Base-by-base conservation (phyloP, 1,284 basidiomycete genomes). In the Sutorius eximius region DNA sequence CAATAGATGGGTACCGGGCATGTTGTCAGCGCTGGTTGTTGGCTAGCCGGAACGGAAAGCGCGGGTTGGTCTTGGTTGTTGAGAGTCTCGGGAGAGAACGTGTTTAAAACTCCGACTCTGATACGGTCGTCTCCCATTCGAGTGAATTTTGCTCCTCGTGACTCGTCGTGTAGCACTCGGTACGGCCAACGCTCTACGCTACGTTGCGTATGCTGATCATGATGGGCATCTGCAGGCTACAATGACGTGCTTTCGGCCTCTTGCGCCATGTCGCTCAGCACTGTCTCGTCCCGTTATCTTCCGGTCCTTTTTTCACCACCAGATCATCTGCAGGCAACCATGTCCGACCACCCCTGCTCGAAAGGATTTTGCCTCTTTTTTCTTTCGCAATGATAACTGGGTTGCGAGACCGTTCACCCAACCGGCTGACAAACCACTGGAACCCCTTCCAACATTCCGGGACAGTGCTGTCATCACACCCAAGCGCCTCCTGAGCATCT, bases 1-100 rank as follows among this genome's bases (percentile, higher is more conserved):
- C 42, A 98, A 82, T 38, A 95, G 80, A 73, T 94, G 89, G 9
- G 93, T 94, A 45, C 88, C 87, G 30, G 87, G 88, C 87, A 90
- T 90, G 41, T 60, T 64, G 65, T 58, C 52, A 34, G 49, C 45
- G 32, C 44, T 22, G 40, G 32, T n/a, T 40, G 46, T 41, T 24
- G 16, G 41, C 27, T 54, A 45, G n/a, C 55, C 20, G 49, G 53
- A 56, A 51, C 42, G 50, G 56, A 66, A 45, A 22, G 30, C 16
- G 38, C 9, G 47, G 36, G 44, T 27, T 38, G 46, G 30, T 44
- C 37, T 27, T 43, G 38, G 22, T 27, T 27, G 24, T 27, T 27
- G 34, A n/a, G 43, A 33, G 33, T 58, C 32, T 44, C 51, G 15
- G 40, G n/a, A 38, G n/a, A 38, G 43, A 33, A 32, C 11, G 20